Base-by-base conservation (phyloP, 225 moss, liverwort and hornwort species). In the Bryum argenteum region DNA sequence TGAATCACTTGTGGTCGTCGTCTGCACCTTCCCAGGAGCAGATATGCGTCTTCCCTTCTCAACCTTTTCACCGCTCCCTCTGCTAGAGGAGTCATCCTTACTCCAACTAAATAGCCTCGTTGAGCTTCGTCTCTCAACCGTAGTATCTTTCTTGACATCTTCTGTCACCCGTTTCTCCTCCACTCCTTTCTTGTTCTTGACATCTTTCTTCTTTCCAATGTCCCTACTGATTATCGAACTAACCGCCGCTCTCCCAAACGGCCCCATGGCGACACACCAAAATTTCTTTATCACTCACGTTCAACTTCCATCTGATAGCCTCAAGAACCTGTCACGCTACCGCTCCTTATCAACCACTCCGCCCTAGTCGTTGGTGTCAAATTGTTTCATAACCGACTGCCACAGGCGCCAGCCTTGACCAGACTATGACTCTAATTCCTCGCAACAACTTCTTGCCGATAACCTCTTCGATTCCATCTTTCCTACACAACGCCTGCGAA, bases 21-120 rank as follows among this genome's bases (percentile, higher is more conserved):
- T 83, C 78, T 87, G 83, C 19, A 81, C 87, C 78, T 87, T 87
- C 44, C 83, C 87, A 52, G 87, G 83, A 5, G 78, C 87, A 50
- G 87, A 83, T 69, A 76, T 81, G 38, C 87, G 83, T 72, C 87
- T 72, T 52, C 80, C 75, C 70, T 81, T 83, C 47, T 83, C 83
- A 37, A 45, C 75, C 70, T 78, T 77, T 48, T 70, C 75, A 54
- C 69, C 67, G 10, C 63, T 70, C 48, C 72, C 76, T 60, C 66
- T 71, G 54, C 69, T 67, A 24, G 72, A 73, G 14, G 71, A 72
- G 58, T 83, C 83, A 68, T 80, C 83, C 77, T 79, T 85, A 63
- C 82, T 80, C 85, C 85, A 82, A 71, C 77, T 85, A 61, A 85
- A 85, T 43, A 85, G 74, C 69, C 84, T 85, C 51, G 72, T 59